These are phyloP conservation scores for Apophysomyces trapeziformis DNA, from an alignment of 371 early-diverging fungal species.

Conservation along the genomic window DNA sequence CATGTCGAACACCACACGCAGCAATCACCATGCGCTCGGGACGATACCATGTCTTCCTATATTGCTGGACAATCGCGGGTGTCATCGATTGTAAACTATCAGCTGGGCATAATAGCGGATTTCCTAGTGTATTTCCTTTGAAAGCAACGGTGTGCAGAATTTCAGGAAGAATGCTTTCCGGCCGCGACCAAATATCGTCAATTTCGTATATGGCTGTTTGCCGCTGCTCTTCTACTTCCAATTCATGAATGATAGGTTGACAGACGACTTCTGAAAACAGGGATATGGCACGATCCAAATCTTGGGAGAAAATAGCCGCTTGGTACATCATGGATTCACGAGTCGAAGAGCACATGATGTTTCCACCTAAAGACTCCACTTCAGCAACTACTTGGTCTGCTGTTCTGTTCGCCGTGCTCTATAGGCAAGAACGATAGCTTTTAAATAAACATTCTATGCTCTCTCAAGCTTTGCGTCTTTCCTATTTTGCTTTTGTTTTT, in stretches of 20 bases:
- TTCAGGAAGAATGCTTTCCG: conserved; percentile 88
- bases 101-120: conserved; percentile 78
- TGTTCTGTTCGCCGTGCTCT: conserved; percentile 66
- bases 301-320: conserved; percentile 86
- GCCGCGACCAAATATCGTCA: conserved; percentile 81
- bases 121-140: conserved; percentile 81
- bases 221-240: conserved; percentile 86
- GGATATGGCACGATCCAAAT: conserved; percentile 70
- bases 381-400: conserved; percentile 75
- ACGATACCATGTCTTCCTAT: conserved; percentile 78
- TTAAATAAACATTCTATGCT: not conserved
- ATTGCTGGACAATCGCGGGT: conserved; percentile 68
- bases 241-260: conserved; percentile 68
- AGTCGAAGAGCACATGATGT: conserved; percentile 87
- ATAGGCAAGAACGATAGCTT: not conserved
- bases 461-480: not conserved
- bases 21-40: conserved; percentile 93
- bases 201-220: conserved; percentile 85
- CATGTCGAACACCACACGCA: conserved; percentile 88
- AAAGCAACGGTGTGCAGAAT: conserved; percentile 87
- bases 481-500: not conserved
- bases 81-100: conserved; percentile 70
- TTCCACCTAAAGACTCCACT: conserved; percentile 89
- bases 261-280: conserved; percentile 84
- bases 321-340: conserved; percentile 96